Evolutionary conservation across 1,139 yeast genomes (phyloP).

Genomic region (Candida freyschussii): DNA sequence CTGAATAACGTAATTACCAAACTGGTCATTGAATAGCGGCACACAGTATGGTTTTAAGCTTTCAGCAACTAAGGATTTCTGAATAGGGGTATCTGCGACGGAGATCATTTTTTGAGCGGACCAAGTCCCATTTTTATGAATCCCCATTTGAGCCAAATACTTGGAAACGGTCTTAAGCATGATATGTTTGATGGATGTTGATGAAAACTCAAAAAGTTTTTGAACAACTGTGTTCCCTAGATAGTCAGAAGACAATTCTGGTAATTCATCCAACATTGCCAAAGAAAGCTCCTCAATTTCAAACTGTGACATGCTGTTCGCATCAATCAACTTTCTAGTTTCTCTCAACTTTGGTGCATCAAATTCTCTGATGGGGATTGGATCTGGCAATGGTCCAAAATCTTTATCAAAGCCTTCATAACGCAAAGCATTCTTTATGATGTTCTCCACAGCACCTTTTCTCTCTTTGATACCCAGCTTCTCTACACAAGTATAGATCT

Average conservation of each 20-base stretch:
- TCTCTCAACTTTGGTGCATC: constrained; percentile 80
- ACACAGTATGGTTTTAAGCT: constrained; percentile 79
- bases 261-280: constrained; percentile 84
- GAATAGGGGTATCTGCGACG: constrained; percentile 63
- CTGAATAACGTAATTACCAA: constrained; percentile 94
- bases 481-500: constrained; percentile 23
- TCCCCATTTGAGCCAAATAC: constrained; percentile 83
- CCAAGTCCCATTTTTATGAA: constrained; percentile 99
- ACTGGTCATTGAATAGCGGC: constrained; percentile 87
- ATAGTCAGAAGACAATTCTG: constrained; percentile 88
- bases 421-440: constrained; percentile 34
- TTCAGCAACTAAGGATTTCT: constrained; percentile 61
- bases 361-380: constrained; percentile 59
- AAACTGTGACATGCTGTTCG: constrained; percentile 31
- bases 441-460: constrained; percentile 27
- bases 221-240: constrained; percentile 95
- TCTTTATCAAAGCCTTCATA: constrained; percentile 39
- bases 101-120: constrained; percentile 95
- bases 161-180: constrained; percentile 80
- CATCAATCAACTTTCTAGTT: constrained; percentile 50
- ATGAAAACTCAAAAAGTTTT: constrained; percentile 71
- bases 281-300: constrained; percentile 82
- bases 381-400: constrained; percentile 70
- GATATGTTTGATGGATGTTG: constrained; percentile 68
- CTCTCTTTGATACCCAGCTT: constrained; percentile 31